phyloP scores from a whole-genome alignment of 306 rosid species.

The Phaseolus lunatus region DNA sequence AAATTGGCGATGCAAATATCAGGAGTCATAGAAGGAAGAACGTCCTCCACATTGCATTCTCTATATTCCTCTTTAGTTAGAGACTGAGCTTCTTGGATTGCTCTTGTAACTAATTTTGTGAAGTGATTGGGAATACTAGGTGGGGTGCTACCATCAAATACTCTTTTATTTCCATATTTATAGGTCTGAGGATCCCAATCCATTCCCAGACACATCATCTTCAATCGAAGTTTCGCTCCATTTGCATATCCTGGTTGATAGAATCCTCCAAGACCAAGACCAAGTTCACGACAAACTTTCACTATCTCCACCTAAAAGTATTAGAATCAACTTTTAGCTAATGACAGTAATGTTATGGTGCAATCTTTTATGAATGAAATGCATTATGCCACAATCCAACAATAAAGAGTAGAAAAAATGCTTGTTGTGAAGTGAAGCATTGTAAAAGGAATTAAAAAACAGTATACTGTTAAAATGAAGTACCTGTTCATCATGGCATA shows the following conservation, averaged over 20 bases:
- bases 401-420: neutral
- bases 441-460: neutral
- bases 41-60: conserved; percentile 44
- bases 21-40: conserved; percentile 71
- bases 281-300: conserved; percentile 55
- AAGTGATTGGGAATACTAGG: conserved; percentile 60
- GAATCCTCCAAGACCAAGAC: conserved; percentile 75
- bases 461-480: neutral
- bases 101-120: conserved; percentile 44
- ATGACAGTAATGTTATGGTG: neutral
- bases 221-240: conserved; percentile 69
- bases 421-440: too few species aligned
- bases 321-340: neutral
- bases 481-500: conserved; percentile 61
- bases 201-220: conserved; percentile 80
- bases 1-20: conserved; percentile 74
- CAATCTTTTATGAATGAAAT: neutral
- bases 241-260: conserved; percentile 64
- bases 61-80: conserved; percentile 41
- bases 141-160: conserved; percentile 52
- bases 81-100: conserved; percentile 56
- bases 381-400: neutral
- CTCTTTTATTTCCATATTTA: conserved; percentile 49
- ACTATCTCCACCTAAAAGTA: conserved; percentile 59
- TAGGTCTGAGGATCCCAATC: conserved; percentile 77